Evolutionary conservation across 805 yeast genomes (phyloP).

Genomic region (Candida awuae): DNA sequence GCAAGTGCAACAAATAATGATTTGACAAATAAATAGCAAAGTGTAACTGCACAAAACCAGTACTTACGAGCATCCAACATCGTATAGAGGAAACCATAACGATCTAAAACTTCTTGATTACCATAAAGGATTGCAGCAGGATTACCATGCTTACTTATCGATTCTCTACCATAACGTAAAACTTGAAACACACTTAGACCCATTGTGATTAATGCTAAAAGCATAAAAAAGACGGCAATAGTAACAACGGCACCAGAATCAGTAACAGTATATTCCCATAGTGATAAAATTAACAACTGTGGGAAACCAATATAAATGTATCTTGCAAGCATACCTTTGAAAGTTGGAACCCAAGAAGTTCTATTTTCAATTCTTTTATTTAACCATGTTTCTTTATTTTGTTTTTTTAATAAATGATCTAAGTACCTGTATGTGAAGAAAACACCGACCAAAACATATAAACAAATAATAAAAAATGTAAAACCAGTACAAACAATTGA

Average conservation of each 20-base stretch:
- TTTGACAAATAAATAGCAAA: conserved; percentile 57
- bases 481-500: conserved; percentile 80
- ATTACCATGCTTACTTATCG: conserved; percentile 55
- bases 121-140: conserved; percentile 88
- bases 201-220: conserved; percentile 53
- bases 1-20: conserved; percentile 69
- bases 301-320: conserved; percentile 81
- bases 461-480: conserved; percentile 74
- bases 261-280: conserved; percentile 76
- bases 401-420: conserved; percentile 34
- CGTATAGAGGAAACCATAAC: conserved; percentile 83
- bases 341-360: conserved; percentile 48
- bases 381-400: conserved; percentile 14
- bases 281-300: conserved; percentile 66
- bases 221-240: conserved; percentile 62
- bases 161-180: conserved; percentile 49
- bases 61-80: conserved; percentile 76
- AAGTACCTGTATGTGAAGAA: conserved; percentile 44
- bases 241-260: conserved; percentile 90
- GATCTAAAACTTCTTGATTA: conserved; percentile 59
- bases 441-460: conserved; percentile 58
- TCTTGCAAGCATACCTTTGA: conserved; percentile 75
- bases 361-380: conserved; percentile 27
- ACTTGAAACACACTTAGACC: conserved; percentile 63
- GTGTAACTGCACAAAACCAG: conserved; percentile 70